phyloP scores from a whole-genome alignment of 257 asterid species.

The Mitragyna speciosa region DNA sequence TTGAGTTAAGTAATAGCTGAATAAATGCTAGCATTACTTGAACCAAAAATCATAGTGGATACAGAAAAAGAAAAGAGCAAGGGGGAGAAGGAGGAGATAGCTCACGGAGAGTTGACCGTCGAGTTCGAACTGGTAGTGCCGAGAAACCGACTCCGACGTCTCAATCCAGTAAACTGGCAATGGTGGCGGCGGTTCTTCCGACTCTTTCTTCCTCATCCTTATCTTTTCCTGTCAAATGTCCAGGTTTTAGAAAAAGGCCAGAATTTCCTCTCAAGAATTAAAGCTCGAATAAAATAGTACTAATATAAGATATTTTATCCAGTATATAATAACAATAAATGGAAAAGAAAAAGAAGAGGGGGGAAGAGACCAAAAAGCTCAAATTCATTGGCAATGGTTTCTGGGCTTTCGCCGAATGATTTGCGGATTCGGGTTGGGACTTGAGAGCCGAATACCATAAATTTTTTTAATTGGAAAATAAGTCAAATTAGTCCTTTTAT shows the following conservation, averaged over 20 bases:
- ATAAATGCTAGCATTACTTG: not conserved
- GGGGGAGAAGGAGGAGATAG: not conserved
- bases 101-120: conserved; percentile 78
- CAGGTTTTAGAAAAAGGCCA: conserved; percentile 3
- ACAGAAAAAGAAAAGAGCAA: not conserved
- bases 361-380: conserved; percentile 4
- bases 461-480: no score
- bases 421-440: not conserved
- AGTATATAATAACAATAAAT: not conserved
- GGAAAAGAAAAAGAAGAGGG: not conserved
- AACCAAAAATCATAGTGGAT: no score
- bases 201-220: conserved; percentile 48
- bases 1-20: not conserved
- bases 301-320: no score
- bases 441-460: no score
- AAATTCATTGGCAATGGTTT: not conserved
- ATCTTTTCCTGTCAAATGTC: conserved; percentile 47
- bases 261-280: not conserved
- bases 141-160: conserved; percentile 68
- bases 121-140: conserved; percentile 64
- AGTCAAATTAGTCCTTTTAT: no score
- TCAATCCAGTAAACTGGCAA: conserved; percentile 77
- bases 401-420: not conserved
- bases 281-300: not conserved
- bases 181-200: conserved; percentile 30